A percentile compares a stretch with the other conserved stretches of the same genome.
Conservation (phyloP, 805 yeast genomes). For the Candida palmyrensis region DNA sequence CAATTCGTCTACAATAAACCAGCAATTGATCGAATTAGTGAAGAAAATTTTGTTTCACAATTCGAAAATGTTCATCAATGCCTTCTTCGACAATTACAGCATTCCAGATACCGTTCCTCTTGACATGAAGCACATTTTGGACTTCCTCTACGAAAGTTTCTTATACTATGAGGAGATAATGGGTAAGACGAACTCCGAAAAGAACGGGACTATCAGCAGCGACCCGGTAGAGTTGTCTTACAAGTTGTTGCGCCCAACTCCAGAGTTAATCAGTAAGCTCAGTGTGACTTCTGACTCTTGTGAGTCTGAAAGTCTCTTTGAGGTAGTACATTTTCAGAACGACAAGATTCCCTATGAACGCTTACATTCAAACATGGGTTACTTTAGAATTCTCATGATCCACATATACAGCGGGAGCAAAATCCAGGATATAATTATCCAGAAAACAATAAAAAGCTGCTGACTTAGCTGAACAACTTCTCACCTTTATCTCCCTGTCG, state of each 20-base stretch:
- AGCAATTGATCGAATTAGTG: background rate
- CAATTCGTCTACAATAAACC: background rate
- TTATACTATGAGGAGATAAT: slow-evolving; percentile 5
- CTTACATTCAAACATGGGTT: slow-evolving; percentile 6
- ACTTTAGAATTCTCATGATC: slow-evolving; percentile 8
- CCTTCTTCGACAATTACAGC: slow-evolving; percentile 1
- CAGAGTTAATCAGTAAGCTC: too few relatives aligned
- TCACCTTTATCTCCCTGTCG: slow-evolving; percentile 12
- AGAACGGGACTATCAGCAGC: slow-evolving; percentile 9
- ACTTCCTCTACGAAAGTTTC: slow-evolving; percentile 13
- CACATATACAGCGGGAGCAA: slow-evolving; percentile 8
- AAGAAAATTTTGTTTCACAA: background rate
- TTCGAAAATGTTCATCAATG: slow-evolving; percentile 4
- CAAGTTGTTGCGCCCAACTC: too few relatives aligned
- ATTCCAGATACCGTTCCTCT: slow-evolving; percentile 1
- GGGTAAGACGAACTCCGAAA: slow-evolving; percentile 6
- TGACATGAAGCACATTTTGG: slow-evolving; percentile 10
- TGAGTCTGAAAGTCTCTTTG: too few relatives aligned
- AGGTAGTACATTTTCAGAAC: too few relatives aligned
- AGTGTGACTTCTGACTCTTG: too few relatives aligned
- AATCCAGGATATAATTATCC: slow-evolving; percentile 5
- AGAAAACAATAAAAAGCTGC: background rate
- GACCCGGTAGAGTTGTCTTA: too few relatives aligned
- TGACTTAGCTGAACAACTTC: background rate
- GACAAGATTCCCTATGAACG: slow-evolving; percentile 4